Evolutionary conservation across 441 rosid genomes (phyloP).

Genomic region (Macaranga tanarius): DNA sequence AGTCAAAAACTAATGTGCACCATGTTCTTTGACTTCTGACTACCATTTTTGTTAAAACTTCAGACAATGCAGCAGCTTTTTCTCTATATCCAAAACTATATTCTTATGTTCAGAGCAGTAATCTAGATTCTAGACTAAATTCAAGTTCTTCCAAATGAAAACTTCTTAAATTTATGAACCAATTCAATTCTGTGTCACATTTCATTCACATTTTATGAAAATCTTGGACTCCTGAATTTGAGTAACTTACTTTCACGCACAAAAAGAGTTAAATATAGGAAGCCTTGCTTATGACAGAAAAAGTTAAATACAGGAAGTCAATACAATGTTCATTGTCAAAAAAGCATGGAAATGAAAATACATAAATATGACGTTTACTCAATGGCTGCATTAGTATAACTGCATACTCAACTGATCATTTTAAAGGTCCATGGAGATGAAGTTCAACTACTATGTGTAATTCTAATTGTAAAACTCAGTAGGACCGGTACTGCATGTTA

Average conservation of each 20-base stretch:
- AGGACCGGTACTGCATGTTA: neutral
- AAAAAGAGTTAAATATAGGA: neutral
- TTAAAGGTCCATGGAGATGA: neutral
- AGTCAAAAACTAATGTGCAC: constrained; percentile 1
- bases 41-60: neutral
- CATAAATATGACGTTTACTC: neutral
- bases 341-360: neutral
- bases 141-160: neutral
- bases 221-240: too few species aligned
- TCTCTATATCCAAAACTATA: neutral
- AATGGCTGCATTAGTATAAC: neutral
- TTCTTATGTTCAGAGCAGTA: neutral
- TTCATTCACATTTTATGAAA: too few species aligned
- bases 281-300: neutral
- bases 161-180: too few species aligned
- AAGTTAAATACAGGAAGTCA: neutral
- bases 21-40: neutral
- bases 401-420: neutral
- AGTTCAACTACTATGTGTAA: neutral
- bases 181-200: too few species aligned
- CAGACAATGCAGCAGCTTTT: neutral
- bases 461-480: neutral
- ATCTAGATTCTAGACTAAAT: neutral
- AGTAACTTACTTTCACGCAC: too few species aligned
- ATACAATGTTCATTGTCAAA: neutral